Evolutionary conservation across 1,284 basidiomycete genomes (phyloP).

Genomic region (Earliella scabrosa): DNA sequence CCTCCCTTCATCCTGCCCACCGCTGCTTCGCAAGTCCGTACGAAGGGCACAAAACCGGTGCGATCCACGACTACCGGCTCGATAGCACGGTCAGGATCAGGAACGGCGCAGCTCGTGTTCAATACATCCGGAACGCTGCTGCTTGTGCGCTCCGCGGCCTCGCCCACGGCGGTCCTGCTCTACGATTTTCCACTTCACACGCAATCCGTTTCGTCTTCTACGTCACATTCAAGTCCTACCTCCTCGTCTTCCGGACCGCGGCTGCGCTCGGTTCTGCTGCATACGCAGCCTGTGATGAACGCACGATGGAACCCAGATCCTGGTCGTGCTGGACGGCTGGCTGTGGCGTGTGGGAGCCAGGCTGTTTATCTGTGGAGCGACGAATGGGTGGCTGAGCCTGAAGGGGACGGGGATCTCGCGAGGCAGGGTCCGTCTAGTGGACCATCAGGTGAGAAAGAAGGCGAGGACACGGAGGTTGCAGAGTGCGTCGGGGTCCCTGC

Average conservation of each 20-base stretch:
- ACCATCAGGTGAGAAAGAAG: conserved; percentile 78
- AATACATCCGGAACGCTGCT: conserved; percentile 75
- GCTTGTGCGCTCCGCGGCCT: conserved; percentile 69
- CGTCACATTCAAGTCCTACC: not conserved
- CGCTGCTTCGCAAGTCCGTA: conserved; percentile 50
- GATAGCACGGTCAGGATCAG: conserved; percentile 7
- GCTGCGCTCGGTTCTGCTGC: conserved; percentile 68
- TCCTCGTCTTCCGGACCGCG: conserved; percentile 8
- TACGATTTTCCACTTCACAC: conserved; percentile 35
- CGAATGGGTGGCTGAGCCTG: conserved; percentile 66
- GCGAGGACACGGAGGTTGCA: conserved; percentile 61
- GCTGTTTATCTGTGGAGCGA: conserved; percentile 83
- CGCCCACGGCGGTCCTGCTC: conserved; percentile 53
- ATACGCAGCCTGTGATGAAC: conserved; percentile 60
- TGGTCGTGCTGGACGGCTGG: conserved; percentile 62
- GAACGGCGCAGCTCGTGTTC: conserved; percentile 67
- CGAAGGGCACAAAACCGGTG: conserved; percentile 58
- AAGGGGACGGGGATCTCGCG: conserved; percentile 1
- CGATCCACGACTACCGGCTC: not conserved
- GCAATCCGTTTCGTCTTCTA: not conserved
- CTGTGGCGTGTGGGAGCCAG: conserved; percentile 68
- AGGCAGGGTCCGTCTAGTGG: conserved; percentile 16
- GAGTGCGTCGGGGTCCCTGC: conserved; percentile 83
- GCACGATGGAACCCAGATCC: conserved; percentile 77
- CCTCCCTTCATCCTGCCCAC: conserved; percentile 57